Base-by-base conservation (phyloP, 176 grass and related monocot genomes). In the Zoysia pacifica region DNA sequence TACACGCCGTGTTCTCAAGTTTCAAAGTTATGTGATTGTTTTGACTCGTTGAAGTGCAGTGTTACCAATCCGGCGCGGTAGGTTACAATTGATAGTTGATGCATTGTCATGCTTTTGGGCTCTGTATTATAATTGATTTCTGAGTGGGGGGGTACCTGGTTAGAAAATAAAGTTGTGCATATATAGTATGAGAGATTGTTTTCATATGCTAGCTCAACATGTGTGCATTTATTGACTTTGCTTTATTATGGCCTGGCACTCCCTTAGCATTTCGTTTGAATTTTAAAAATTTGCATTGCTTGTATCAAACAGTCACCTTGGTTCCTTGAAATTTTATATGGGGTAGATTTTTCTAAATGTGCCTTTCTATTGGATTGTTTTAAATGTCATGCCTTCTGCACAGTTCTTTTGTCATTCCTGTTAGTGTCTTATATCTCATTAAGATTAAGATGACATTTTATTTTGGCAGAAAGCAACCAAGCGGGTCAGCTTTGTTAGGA, bases 401-500 rank as follows among this genome's bases (percentile, higher is more conserved):
- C 3, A 55, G 16, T 68, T 38, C 7, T 20, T 50, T 20, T 47
- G 13, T 5, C 11, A 20, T 15, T 4, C 5, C 62, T 73, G 1
- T 4, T 2, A 7, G 0, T 15, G 2, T 11, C 2, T 4, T 54
- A 3, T 42, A 15, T n/a, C 5, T n/a, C 28, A 28, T 71, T 51
- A 14, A 28, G 28, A 28, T 28, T 12, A 36, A 4, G 3, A 28
- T 60, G 4, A 0, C 61, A 18, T 48, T 58, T 2, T n/a, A 65
- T 13, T 14, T 76, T 28, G 77, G 72, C 78, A 90, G 83, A 90
- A 90, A 90, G 44, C 73, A 12, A 86, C 79, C 9, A 90, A 90
- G 79, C 67, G 87, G 68, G 87, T 90, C 4, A n/a, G 14, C 20
- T 86, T 90, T 15, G 83, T 90, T 20, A 78, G 87, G 62, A 77